Base-by-base conservation (phyloP, 148 eudicot species). In the Polygonum aviculare region DNA sequence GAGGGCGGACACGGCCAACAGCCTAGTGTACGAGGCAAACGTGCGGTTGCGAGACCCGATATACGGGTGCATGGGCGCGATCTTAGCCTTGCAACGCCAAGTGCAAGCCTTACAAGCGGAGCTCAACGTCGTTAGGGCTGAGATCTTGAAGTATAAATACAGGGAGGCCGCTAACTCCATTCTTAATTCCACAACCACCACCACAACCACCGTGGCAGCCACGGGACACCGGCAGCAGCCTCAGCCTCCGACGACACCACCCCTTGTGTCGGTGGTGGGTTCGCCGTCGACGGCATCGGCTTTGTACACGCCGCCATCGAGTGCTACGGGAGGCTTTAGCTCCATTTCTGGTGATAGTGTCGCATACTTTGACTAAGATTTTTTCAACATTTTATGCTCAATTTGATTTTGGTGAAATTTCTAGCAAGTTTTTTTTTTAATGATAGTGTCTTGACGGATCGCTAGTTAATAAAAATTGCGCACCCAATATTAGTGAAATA, bases 41-140 rank as follows among this genome's bases (percentile, higher is more conserved):
- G 89, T 88, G 67, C 83, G 98, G 84, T 79, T 93, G 19, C 80
- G 93, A 72, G 96, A 91, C 77, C 98, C 98, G 16, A 85, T 93
- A 1, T 88, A 93, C 21, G 98, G 98, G 19, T 91, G 96, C 88
- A 91, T 93, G 92, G 98, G 98, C 18, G 92, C 92, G 15, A 93
- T 93, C 54, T 88, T 94, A 15, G 87, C 90, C n/a, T 76, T 93
- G 45, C 94, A 91, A 51, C 90, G 90, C 71, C 89, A 91, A 39
- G 78, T 93, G 14, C 88, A 91, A 72, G 22, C 87, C 16, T 54
- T 93, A 55, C 89, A 89, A 76, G 85, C 85, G 2, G 90, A 92
- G 78, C 82, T 92, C 2, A 81, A 83, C 69, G 83, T 86, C 38
- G 82, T 87, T 2, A 88, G 94, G 83, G 77, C 86, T 31, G 90